A percentile compares a stretch with the other conserved stretches of the same genome.
These are phyloP conservation scores for Psilocybe azurescens DNA, from an alignment of 768 basidiomycete genomes.

Conservation along the genomic window DNA sequence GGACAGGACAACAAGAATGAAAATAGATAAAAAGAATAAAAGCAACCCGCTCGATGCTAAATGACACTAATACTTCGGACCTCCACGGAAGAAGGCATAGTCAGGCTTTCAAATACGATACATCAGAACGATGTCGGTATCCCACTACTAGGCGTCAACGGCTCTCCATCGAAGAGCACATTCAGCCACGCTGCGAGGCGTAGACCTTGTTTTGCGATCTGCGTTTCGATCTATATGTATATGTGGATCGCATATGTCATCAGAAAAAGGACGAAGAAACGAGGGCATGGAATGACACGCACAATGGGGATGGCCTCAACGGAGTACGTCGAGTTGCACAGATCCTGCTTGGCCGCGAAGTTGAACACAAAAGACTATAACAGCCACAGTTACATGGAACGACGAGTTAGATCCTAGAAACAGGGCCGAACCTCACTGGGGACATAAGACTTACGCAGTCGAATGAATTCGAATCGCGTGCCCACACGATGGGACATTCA, in stretches of 20 bases:
- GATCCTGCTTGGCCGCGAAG: conserved; percentile 43
- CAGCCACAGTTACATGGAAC: too few relatives aligned
- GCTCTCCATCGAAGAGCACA: conserved; percentile 45
- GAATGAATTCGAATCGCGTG: conserved; percentile 47
- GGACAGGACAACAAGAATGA: too few relatives aligned
- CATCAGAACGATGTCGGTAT: not conserved
- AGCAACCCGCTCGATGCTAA: too few relatives aligned
- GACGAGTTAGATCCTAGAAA: too few relatives aligned
- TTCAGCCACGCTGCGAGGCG: conserved; percentile 56
- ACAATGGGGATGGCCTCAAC: conserved; percentile 38
- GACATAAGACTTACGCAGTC: conserved; percentile 42
- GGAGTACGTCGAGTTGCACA: conserved; percentile 49
- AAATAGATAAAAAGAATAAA: too few relatives aligned
- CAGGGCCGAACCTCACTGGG: not conserved
- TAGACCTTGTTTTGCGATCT: conserved; percentile 50
- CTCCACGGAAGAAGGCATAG: too few relatives aligned
- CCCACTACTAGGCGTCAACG: conserved; percentile 1
- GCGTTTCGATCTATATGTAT: conserved; percentile 32
- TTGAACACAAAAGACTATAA: conserved; percentile 47
- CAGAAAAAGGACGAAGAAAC: not conserved
- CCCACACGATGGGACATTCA: conserved; percentile 53
- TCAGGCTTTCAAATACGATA: not conserved
- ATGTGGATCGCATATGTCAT: not conserved
- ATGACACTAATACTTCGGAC: not conserved
- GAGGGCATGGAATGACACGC: not conserved